A percentile compares a stretch with the other conserved stretches of the same genome.
Conservation (phyloP, 306 rosid genomes). For the Coriaria nepalensis region DNA sequence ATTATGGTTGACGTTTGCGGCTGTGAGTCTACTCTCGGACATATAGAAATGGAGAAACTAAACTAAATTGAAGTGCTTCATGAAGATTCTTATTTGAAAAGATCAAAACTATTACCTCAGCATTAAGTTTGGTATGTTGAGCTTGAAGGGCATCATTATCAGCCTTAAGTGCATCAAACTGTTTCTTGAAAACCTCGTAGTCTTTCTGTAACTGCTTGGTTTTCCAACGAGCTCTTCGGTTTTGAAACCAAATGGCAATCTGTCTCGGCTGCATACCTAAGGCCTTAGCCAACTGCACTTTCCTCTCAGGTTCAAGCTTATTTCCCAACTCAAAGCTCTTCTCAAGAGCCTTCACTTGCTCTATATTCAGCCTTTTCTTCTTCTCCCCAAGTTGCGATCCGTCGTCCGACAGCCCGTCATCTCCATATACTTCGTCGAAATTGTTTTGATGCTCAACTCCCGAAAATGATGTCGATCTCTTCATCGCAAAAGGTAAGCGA, state of each 20-base stretch:
- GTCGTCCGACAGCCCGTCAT: constrained; percentile 76
- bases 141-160: constrained; percentile 66
- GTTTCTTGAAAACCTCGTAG: constrained; percentile 64
- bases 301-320: constrained; percentile 91
- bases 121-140: constrained; percentile 60
- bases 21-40: not conserved
- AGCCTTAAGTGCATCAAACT: constrained; percentile 62
- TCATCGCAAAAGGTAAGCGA: constrained; percentile 48
- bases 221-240: constrained; percentile 92
- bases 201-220: constrained; percentile 84
- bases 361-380: constrained; percentile 73
- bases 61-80: not conserved
- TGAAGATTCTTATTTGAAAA: too few species aligned
- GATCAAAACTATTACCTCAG: constrained; percentile 43
- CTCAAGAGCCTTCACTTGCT: constrained; percentile 85
- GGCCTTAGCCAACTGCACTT: constrained; percentile 71
- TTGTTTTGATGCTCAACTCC: constrained; percentile 32
- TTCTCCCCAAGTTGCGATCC: constrained; percentile 80
- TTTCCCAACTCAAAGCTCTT: constrained; percentile 86
- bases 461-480: constrained; percentile 81
- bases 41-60: too few species aligned
- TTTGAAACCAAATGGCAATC: constrained; percentile 92
- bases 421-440: constrained; percentile 33
- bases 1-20: too few species aligned
- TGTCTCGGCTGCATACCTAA: constrained; percentile 80